phyloP scores from a whole-genome alignment of 208 protist genomes.

The Trypanosoma caninum region DNA sequence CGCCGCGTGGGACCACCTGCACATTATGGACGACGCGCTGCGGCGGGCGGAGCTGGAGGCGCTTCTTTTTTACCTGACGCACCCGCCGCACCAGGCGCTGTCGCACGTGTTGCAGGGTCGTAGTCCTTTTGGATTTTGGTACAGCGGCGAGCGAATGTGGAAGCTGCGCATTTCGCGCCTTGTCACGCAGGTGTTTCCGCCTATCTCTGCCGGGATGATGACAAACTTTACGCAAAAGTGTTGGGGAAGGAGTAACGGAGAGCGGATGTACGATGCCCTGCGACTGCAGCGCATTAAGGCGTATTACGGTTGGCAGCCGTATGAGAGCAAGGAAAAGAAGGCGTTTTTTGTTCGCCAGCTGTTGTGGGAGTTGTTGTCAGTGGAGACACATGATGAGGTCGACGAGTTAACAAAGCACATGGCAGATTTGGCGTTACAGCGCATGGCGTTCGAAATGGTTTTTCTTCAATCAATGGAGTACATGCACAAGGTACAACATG shows the following conservation, averaged over 20 bases:
- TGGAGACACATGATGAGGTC: constrained; percentile 53
- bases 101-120: constrained; percentile 73
- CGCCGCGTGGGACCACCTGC: constrained; percentile 57
- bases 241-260: constrained; percentile 80
- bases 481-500: constrained; percentile 79
- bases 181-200: constrained; percentile 66
- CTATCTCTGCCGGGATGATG: constrained; percentile 76
- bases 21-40: constrained; percentile 69
- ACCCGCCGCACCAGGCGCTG: constrained; percentile 69
- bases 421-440: constrained; percentile 48
- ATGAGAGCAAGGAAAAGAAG: constrained; percentile 80
- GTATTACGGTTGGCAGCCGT: constrained; percentile 69
- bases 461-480: constrained; percentile 86
- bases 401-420: constrained; percentile 59
- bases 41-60: constrained; percentile 79
- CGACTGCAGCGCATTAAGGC: constrained; percentile 68
- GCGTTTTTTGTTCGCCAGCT: constrained; percentile 83
- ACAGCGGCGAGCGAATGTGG: constrained; percentile 81
- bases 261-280: constrained; percentile 87
- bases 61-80: constrained; percentile 52
- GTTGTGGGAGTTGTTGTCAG: constrained; percentile 69
- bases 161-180: constrained; percentile 70
- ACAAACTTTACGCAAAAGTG: constrained; percentile 93
- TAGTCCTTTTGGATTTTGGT: constrained; percentile 65
- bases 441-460: constrained; percentile 83